Evolutionary conservation across 352 stramenopile species (phyloP).

Genomic region (Globisporangium nagaii): DNA sequence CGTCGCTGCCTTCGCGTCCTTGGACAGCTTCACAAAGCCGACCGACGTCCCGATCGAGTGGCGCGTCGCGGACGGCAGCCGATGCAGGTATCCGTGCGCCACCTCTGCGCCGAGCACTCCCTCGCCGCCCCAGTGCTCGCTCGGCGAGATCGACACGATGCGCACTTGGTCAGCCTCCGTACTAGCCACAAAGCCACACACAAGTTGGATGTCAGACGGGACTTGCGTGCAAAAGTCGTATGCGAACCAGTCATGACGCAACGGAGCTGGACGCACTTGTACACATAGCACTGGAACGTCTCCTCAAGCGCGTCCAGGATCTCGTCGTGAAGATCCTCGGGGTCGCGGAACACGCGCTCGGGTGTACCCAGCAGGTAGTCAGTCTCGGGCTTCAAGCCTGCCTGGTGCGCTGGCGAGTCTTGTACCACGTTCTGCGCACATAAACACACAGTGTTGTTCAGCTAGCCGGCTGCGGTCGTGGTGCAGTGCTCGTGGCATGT

Average conservation of each 20-base stretch:
- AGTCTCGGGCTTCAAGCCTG: slow-evolving; percentile 79
- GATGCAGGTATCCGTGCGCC: slow-evolving; percentile 94
- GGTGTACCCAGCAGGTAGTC: slow-evolving; percentile 96
- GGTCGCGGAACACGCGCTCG: slow-evolving; percentile 77
- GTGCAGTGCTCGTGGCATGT: too few relatives aligned
- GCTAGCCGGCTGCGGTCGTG: too few relatives aligned
- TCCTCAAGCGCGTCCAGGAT: slow-evolving; percentile 88
- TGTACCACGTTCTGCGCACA: slow-evolving; percentile 67
- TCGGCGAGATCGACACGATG: slow-evolving; percentile 83
- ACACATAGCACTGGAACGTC: slow-evolving; percentile 97
- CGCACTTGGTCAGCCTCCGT: slow-evolving; percentile 91
- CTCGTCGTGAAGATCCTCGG: slow-evolving; percentile 88
- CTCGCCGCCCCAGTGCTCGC: slow-evolving; percentile 84
- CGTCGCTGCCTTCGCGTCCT: slow-evolving; percentile 64
- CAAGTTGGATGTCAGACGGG: background rate
- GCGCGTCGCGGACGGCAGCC: slow-evolving; percentile 77
- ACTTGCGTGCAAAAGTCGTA: too few relatives aligned
- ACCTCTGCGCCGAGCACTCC: slow-evolving; percentile 94
- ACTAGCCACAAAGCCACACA: slow-evolving; percentile 19
- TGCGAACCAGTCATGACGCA: too few relatives aligned
- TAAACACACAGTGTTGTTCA: too few relatives aligned
- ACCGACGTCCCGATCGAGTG: slow-evolving; percentile 58
- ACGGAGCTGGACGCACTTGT: slow-evolving; percentile 88
- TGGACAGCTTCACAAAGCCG: slow-evolving; percentile 73
- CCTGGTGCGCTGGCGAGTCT: slow-evolving; percentile 86